phyloP scores from a whole-genome alignment of 2,329 filamentous ascomycete genomes.

The Xylaria sp. region DNA sequence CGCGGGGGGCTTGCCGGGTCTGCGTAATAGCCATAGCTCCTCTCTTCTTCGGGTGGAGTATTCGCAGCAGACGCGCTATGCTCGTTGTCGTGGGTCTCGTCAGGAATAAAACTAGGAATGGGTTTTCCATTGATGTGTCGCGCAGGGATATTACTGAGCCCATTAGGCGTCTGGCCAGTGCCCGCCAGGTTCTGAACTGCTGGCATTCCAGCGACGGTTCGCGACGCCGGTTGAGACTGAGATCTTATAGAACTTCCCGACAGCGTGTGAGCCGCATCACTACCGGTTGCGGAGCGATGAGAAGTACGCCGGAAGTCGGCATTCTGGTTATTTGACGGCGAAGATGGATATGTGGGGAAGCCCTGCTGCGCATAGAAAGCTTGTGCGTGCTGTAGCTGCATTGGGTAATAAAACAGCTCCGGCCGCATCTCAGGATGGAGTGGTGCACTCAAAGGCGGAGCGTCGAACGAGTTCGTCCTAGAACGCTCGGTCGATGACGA shows the following conservation, averaged over 20 bases:
- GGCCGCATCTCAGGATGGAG: constrained; percentile 58
- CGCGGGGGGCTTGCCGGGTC: constrained; percentile 32
- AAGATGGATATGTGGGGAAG: constrained; percentile 59
- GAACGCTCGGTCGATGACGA: constrained; percentile 52
- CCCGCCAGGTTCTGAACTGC: constrained; percentile 35
- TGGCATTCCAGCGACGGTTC: constrained; percentile 42
- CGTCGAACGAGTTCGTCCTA: constrained; percentile 66
- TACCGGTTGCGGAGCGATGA: constrained; percentile 55
- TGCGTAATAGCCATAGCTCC: constrained; percentile 45
- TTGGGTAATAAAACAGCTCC: constrained; percentile 58
- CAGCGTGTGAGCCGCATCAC: constrained; percentile 50
- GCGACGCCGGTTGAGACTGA: constrained; percentile 67
- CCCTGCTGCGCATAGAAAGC: constrained; percentile 52
- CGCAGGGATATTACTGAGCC: constrained; percentile 39
- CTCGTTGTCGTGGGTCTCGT: constrained; percentile 52
- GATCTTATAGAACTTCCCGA: constrained; percentile 62
- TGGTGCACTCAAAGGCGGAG: constrained; percentile 60
- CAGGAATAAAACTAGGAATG: constrained; percentile 59
- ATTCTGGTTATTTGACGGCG: constrained; percentile 50
- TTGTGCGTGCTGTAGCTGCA: constrained; percentile 42
- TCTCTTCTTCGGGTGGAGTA: constrained; percentile 54
- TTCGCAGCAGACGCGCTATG: constrained; percentile 46
- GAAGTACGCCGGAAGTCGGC: constrained; percentile 61
- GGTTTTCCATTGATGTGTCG: constrained; percentile 52
- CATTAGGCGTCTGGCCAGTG: constrained; percentile 41